Base-by-base conservation (phyloP, 805 yeast species). In the Kuraishia borneana region DNA sequence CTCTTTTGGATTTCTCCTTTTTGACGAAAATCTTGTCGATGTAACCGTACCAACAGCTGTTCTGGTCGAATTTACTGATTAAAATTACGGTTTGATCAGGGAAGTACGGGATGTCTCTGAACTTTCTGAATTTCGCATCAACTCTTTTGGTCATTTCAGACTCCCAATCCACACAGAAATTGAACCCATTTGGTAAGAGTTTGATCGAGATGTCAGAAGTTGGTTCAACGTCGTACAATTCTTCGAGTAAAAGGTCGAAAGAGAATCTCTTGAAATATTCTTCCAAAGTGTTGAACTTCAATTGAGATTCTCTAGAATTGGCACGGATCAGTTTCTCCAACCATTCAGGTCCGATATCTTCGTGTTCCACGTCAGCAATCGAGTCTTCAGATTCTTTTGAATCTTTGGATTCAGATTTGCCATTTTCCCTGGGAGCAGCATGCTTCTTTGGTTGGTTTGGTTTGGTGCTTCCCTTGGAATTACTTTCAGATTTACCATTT, bases 241-340 rank as follows among this genome's bases (percentile, higher is more conserved):
- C 83, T 47, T 80, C 88, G 28, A 76, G 57, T 39, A 73, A 76
- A 36, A 79, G 50, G 35, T 76, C 76, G 51, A 68, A 69, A 36
- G 80, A 67, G 60, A 76, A 69, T 41, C 73, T 76, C 40, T 66
- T 56, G 47, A 68, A 70, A 46, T 80, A 79, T 14, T 65, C 63
- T 7, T 60, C 54, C 43, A 77, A 47, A 20, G 68, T 57, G 8
- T 68, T 69, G 44, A 70, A 77, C 9, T 37, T 45, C 13, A 48
- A 27, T 25, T 43, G 41, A 2, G 44, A 36, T n/a, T 43, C 43
- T 25, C 28, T 25, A 13, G 28, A 12, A 25, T 12, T 25, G 16
- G 8, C 16, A 12, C 13, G 8, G 28, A 25, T 25, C 16, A 25
- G 28, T 16, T 25, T 25, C 28, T 25, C 28, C 6, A 25, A 16